A percentile compares a stretch with the other conserved stretches of the same genome.
Conservation (phyloP, 2,329 filamentous ascomycete genomes). For the Cladophialophora bantiana region DNA sequence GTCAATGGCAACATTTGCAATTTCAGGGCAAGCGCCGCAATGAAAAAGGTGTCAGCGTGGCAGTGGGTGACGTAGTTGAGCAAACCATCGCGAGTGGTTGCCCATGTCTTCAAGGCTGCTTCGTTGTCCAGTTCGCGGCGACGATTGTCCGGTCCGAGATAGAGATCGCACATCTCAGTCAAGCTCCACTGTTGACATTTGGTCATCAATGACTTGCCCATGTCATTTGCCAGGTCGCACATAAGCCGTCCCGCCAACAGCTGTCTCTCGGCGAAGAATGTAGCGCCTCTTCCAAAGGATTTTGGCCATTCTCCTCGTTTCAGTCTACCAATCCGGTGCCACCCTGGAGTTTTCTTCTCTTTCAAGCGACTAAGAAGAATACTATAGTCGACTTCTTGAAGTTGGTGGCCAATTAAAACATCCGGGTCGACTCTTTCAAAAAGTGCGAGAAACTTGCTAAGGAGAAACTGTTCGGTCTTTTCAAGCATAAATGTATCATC, state of each 20-base stretch:
- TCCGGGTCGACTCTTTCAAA: conserved; percentile 90
- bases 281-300: conserved; percentile 82
- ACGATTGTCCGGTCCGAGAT: conserved; percentile 74
- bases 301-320: conserved; percentile 85
- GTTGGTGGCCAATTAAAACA: conserved; percentile 88
- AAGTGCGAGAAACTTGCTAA: conserved; percentile 88
- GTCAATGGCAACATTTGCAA: conserved; percentile 93
- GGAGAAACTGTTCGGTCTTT: conserved; percentile 82
- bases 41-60: conserved; percentile 94
- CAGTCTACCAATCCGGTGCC: conserved; percentile 90
- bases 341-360: conserved; percentile 89
- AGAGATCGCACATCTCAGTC: conserved; percentile 95
- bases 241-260: conserved; percentile 86
- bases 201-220: conserved; percentile 94
- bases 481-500: conserved; percentile 81
- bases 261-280: conserved; percentile 91
- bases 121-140: conserved; percentile 91
- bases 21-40: conserved; percentile 85
- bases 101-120: conserved; percentile 84
- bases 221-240: conserved; percentile 94
- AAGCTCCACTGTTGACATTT: conserved; percentile 98
- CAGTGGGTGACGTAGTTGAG: conserved; percentile 94
- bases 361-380: conserved; percentile 84
- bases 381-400: conserved; percentile 97
- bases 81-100: conserved; percentile 79